phyloP scores from a whole-genome alignment of 139 green algal genomes.

The Chlorella sp. region DNA sequence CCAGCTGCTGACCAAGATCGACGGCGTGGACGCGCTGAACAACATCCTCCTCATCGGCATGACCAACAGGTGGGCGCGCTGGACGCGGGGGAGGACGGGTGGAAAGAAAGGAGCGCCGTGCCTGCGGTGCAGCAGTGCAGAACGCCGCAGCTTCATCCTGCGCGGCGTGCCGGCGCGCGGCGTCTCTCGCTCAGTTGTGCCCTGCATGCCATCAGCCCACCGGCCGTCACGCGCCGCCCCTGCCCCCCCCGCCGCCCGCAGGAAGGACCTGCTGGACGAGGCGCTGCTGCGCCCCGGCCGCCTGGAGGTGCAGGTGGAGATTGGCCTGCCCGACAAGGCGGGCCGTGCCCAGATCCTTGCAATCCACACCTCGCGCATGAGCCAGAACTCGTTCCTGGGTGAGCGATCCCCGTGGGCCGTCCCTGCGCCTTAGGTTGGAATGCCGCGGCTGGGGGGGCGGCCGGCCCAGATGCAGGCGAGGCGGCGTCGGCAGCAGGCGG shows the following conservation, averaged over 20 bases:
- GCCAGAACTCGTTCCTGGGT: slow-evolving; percentile 89
- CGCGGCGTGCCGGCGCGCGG: too few relatives aligned
- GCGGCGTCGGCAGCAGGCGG: too few relatives aligned
- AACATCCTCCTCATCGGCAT: slow-evolving; percentile 99
- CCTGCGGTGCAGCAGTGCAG: too few relatives aligned
- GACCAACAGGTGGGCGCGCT: slow-evolving; percentile 58
- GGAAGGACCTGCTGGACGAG: slow-evolving; percentile 98
- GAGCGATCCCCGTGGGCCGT: too few relatives aligned
- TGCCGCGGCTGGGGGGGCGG: too few relatives aligned
- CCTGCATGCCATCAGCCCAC: too few relatives aligned
- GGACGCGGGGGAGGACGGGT: neutral
- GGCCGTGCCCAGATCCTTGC: slow-evolving; percentile 96
- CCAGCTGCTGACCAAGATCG: slow-evolving; percentile 99
- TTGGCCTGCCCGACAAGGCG: slow-evolving; percentile 93
- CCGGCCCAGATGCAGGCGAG: too few relatives aligned
- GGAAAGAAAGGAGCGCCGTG: too few relatives aligned
- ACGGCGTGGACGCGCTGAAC: slow-evolving; percentile 98
- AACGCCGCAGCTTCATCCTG: too few relatives aligned
- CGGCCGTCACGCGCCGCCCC: neutral
- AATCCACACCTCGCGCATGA: slow-evolving; percentile 90
- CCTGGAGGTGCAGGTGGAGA: slow-evolving; percentile 97
- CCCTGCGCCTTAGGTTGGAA: too few relatives aligned
- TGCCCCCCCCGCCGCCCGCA: slow-evolving; percentile 13
- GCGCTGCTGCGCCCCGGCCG: slow-evolving; percentile 93
- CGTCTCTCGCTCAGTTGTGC: too few relatives aligned